These are phyloP conservation scores for Domatiomyces catenatus DNA, from an alignment of 2,329 filamentous ascomycete species.

Conservation along the genomic window DNA sequence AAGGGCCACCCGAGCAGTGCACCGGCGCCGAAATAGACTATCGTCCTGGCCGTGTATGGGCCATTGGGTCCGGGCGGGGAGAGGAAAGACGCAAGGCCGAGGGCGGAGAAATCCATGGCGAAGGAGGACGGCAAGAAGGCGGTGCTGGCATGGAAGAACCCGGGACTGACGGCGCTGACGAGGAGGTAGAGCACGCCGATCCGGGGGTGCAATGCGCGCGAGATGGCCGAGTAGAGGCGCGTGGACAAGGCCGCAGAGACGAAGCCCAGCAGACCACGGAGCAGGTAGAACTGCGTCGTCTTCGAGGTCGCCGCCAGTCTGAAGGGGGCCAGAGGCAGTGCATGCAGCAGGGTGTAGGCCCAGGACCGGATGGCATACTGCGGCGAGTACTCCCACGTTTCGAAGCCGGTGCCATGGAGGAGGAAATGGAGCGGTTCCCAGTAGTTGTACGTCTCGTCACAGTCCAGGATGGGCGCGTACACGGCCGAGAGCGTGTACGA, in stretches of 20 bases:
- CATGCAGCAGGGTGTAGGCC: slow-evolving; percentile 74
- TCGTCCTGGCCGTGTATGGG: slow-evolving; percentile 20
- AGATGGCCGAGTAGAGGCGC: slow-evolving; percentile 62
- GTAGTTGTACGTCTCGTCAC: slow-evolving; percentile 98
- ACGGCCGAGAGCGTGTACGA: slow-evolving; percentile 62
- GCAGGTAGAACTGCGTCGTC: slow-evolving; percentile 63
- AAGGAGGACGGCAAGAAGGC: slow-evolving; percentile 88
- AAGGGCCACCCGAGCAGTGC: slow-evolving; percentile 91
- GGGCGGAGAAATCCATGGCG: slow-evolving; percentile 83
- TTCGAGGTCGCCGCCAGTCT: slow-evolving; percentile 39
- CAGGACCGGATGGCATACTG: slow-evolving; percentile 90
- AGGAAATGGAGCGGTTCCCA: slow-evolving; percentile 97
- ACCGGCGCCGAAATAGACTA: slow-evolving; percentile 80
- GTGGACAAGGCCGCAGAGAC: slow-evolving; percentile 71
- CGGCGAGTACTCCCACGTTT: slow-evolving; percentile 98
- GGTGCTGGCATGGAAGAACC: slow-evolving; percentile 82
- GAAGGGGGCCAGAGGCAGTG: slow-evolving; percentile 51
- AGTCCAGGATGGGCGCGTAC: slow-evolving; percentile 88
- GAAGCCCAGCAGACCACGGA: slow-evolving; percentile 60
- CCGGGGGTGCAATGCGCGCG: slow-evolving; percentile 59
- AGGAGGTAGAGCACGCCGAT: slow-evolving; percentile 76
- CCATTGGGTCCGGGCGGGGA: slow-evolving; percentile 48
- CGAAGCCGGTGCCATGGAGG: slow-evolving; percentile 76
- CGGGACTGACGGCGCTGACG: slow-evolving; percentile 62
- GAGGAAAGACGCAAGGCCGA: slow-evolving; percentile 79